Conservation (phyloP, 2,329 filamentous ascomycete genomes). For the Curvularia verruculosa region DNA sequence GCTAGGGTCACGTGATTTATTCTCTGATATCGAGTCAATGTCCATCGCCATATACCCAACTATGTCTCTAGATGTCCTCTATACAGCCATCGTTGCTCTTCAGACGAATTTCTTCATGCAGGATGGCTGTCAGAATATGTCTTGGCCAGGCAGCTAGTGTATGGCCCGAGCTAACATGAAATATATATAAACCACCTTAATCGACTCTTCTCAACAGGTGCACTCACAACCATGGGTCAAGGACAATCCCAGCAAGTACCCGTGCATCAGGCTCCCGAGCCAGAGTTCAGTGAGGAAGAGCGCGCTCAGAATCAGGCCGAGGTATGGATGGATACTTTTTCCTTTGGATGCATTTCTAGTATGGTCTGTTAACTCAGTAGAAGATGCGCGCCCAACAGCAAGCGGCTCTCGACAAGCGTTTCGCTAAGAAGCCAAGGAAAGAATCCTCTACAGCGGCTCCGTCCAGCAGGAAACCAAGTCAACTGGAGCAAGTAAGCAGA, state of each 20-base stretch:
- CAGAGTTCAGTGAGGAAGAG: conserved; percentile 32
- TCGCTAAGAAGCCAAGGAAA: conserved; percentile 28
- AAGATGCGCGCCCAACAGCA: conserved; percentile 44
- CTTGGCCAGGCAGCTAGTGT: not conserved
- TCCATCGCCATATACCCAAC: too few relatives aligned
- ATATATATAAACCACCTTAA: not conserved
- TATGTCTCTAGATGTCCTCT: too few relatives aligned
- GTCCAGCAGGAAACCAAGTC: conserved; percentile 29
- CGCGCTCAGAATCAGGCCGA: conserved; percentile 32
- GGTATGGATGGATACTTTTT: conserved; percentile 15
- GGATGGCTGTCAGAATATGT: not conserved
- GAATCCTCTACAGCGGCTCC: conserved; percentile 13
- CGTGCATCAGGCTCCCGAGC: conserved; percentile 24
- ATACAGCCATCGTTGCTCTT: not conserved
- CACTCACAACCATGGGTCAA: conserved; percentile 29
- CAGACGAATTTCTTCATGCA: not conserved
- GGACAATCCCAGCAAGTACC: conserved; percentile 26
- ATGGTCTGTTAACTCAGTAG: conserved; percentile 7
- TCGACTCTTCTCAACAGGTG: not conserved
- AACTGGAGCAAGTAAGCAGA: conserved; percentile 38
- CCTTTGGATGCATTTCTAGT: not conserved
- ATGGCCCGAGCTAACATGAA: not conserved
- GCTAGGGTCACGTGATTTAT: too few relatives aligned
- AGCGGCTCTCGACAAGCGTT: conserved; percentile 37
- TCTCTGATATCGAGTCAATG: too few relatives aligned